Conservation (phyloP, 2,329 filamentous ascomycete species). For the Aquanectria penicillioides region DNA sequence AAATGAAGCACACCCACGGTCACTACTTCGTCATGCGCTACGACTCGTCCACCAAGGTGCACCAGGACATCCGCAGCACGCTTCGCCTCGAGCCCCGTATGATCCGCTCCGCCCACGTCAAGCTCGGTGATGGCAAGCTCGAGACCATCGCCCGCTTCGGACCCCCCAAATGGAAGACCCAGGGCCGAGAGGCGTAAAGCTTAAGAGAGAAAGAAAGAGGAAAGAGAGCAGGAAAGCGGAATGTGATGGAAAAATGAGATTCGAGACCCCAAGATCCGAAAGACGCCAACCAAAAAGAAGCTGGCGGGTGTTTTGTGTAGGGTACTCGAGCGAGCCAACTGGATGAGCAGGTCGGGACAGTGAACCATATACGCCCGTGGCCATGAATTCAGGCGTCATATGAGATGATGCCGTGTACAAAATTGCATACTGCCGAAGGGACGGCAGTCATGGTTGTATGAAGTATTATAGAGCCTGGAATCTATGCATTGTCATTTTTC, state of each 20-base stretch:
- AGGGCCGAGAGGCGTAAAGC: conserved; percentile 45
- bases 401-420: conserved; percentile 39
- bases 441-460: conserved; percentile 38
- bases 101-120: conserved; percentile 87
- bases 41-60: conserved; percentile 78
- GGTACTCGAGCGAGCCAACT: conserved; percentile 27
- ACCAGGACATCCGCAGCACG: conserved; percentile 78
- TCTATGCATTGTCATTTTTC: conserved; percentile 25
- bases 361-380: conserved; percentile 15
- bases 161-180: conserved; percentile 59
- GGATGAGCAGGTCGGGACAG: conserved; percentile 1
- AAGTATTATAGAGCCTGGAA: conserved; percentile 38
- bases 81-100: conserved; percentile 89
- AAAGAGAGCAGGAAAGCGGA: background rate
- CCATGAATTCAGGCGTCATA: conserved; percentile 29
- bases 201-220: background rate
- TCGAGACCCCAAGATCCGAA: too few species aligned
- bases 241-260: background rate
- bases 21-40: conserved; percentile 99
- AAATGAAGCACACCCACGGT: conserved; percentile 83
- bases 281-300: too few species aligned
- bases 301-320: conserved; percentile 31
- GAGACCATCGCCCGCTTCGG: conserved; percentile 61
- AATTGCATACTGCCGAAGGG: conserved; percentile 29
- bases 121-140: conserved; percentile 76